Conservation (phyloP, 2,329 filamentous ascomycete species). For the Chaetomium sp. region DNA sequence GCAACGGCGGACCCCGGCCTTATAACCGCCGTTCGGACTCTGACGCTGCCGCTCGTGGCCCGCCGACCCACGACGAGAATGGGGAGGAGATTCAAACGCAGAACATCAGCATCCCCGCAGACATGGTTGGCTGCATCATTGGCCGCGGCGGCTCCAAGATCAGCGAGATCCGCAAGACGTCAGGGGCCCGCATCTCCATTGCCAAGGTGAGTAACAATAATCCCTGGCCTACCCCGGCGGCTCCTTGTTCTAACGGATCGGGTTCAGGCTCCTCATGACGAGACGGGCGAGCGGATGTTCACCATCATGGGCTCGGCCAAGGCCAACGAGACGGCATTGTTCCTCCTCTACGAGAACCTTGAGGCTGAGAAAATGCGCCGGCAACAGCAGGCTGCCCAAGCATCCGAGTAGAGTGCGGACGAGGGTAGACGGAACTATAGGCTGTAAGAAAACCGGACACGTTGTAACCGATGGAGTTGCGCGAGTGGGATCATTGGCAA, state of each 20-base stretch:
- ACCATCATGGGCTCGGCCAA: constrained; percentile 95
- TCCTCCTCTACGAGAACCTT: constrained; percentile 96
- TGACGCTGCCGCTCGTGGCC: constrained; percentile 76
- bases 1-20: constrained; percentile 70
- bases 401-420: constrained; percentile 50
- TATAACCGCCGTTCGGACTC: constrained; percentile 82
- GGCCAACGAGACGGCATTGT: constrained; percentile 93
- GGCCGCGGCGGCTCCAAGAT: constrained; percentile 95
- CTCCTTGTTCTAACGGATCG: constrained; percentile 31
- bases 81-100: constrained; percentile 98
- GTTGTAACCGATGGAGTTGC: constrained; percentile 30
- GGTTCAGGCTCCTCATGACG: constrained; percentile 79
- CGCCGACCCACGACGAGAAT: constrained; percentile 89
- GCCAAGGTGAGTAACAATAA: constrained; percentile 65
- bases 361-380: constrained; percentile 99
- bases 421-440: constrained; percentile 29
- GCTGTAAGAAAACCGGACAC: constrained; percentile 35
- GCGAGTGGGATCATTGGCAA: constrained; percentile 26
- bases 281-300: constrained; percentile 98
- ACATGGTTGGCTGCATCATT: constrained; percentile 99
- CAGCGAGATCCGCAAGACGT: constrained; percentile 96
- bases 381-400: constrained; percentile 66
- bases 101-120: constrained; percentile 98
- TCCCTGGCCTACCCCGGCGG: background rate
- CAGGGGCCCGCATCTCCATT: constrained; percentile 94